Percentiles rank a stretch among this genome's conserved stretches.
Conservation (phyloP, 768 basidiomycete species). For the Leccinum disarticulatum region DNA sequence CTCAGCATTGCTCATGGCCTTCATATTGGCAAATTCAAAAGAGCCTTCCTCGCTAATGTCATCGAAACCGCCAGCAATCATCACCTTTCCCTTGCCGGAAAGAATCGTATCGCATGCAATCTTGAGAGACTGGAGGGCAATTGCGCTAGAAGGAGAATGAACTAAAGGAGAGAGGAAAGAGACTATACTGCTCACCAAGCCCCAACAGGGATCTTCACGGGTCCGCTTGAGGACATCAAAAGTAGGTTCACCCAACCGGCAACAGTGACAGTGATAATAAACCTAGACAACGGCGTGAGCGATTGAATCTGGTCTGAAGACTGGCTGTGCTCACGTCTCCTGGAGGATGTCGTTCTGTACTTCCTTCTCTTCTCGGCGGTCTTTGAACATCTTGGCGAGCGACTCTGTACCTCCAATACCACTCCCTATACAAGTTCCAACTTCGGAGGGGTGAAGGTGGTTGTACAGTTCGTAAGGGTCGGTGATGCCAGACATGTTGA, state of each 20-base stretch:
- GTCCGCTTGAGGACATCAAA: conserved; percentile 92
- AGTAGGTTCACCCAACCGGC: conserved; percentile 98
- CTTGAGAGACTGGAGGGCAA: conserved; percentile 95
- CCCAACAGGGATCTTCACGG: conserved; percentile 98
- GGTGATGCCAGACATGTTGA: conserved; percentile 95
- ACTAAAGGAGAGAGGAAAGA: neutral
- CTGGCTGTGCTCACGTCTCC: conserved; percentile 72
- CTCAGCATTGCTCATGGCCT: conserved; percentile 95
- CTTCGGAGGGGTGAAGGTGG: conserved; percentile 93
- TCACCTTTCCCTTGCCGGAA: conserved; percentile 96
- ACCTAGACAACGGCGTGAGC: conserved; percentile 46
- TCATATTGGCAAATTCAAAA: conserved; percentile 99
- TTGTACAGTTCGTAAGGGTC: conserved; percentile 99
- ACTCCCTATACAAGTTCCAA: conserved; percentile 91
- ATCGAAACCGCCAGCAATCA: conserved; percentile 99
- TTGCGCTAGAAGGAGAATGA: conserved; percentile 58
- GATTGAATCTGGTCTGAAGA: neutral
- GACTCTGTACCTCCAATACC: conserved; percentile 97
- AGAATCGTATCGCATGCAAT: conserved; percentile 96
- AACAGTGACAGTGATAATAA: too few species aligned
- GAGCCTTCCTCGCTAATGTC: conserved; percentile 98
- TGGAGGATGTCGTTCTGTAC: conserved; percentile 98
- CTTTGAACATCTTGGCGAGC: conserved; percentile 97
- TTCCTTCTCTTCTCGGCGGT: conserved; percentile 95
- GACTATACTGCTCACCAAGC: conserved; percentile 68